A percentile compares a stretch with the other conserved stretches of the same genome.
Evolutionary conservation across 768 basidiomycete genomes (phyloP).

Genomic region (Podaxis sp.): DNA sequence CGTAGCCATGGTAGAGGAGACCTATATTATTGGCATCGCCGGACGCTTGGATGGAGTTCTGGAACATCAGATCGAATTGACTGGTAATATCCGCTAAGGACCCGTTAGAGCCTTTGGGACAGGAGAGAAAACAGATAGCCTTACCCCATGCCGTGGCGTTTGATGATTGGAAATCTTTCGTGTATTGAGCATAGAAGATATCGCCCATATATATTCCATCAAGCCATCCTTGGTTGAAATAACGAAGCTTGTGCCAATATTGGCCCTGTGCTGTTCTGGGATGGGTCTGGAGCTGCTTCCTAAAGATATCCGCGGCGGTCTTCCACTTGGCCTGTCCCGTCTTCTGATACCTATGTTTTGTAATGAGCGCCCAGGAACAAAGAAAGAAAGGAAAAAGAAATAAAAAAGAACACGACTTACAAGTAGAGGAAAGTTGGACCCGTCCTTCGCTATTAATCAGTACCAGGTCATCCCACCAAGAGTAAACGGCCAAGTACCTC

Average conservation of each 20-base stretch:
- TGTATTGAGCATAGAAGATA: conserved; percentile 41
- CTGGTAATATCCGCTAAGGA: conserved; percentile 34
- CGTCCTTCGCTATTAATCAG: conserved; percentile 23
- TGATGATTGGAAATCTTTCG: conserved; percentile 29
- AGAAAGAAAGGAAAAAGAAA: neutral
- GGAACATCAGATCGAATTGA: conserved; percentile 43
- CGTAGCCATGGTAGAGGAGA: conserved; percentile 49
- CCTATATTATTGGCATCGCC: conserved; percentile 36
- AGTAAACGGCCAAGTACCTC: conserved; percentile 21
- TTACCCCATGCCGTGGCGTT: conserved; percentile 38
- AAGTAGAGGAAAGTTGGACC: conserved; percentile 39
- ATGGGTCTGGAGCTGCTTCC: conserved; percentile 36
- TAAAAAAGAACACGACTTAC: conserved; percentile 20
- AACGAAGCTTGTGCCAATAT: conserved; percentile 44
- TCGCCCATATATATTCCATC: conserved; percentile 48
- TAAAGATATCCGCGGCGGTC: conserved; percentile 37
- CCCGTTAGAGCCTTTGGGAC: conserved; percentile 7
- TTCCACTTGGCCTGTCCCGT: conserved; percentile 39
- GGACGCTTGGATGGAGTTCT: conserved; percentile 38
- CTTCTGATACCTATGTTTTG: conserved; percentile 27
- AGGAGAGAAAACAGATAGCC: conserved; percentile 10
- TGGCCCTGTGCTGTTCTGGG: conserved; percentile 43
- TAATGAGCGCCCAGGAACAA: neutral
- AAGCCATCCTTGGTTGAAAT: conserved; percentile 44
- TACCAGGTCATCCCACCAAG: neutral